Base-by-base conservation (phyloP, 768 basidiomycete genomes). In the Pulveroboletus ravenelii region DNA sequence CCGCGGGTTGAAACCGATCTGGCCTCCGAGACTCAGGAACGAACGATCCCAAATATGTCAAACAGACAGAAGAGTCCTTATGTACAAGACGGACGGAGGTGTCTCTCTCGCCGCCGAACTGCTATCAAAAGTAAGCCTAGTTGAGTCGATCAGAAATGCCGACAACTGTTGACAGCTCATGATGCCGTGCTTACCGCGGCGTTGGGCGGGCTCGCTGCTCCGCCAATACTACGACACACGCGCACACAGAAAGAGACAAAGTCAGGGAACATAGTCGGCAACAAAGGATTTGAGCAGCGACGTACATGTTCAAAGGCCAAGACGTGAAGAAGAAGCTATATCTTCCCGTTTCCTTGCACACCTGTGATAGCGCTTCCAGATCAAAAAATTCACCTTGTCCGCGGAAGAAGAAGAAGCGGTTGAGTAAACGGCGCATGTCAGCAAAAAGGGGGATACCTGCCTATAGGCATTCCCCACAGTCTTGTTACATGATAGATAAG, bases 301-400 rank as follows among this genome's bases (percentile, higher is more conserved):
- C 81, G 58, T 56, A 85, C 84, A 87, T 79, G 62, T 85, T 78
- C 54, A 89, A 70, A 1, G 85, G 85, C 84, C 82, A 86, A 3
- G 83, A 86, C 1, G 83, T 76, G 68, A 87, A 85, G 75, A 87
- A 87, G 65, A 89, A 86, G 10, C 81, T 82, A 62, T 84, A 87
- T 57, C 83, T 68, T 5, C 77, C 75, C 2, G 77, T 78, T 53
- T 78, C 76, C 5, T 75, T 75, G 59, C 82, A 87, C 8, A 70
- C 67, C 51, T 76, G 66, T 10, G 82, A 76, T 3, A 87, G 71
- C 50, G 75, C 74, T 62, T 87, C 85, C 35, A 87, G 69, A 63
- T 87, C 85, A 62, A 87, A 86, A 58, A 86, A 76, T 68, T 87
- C 86, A 34, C 83, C 85, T 81, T 32, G 27, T 5, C 0, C 31